Conservation (phyloP, 192 early-diverging fungal species). For the Entomortierella beljakovae region DNA sequence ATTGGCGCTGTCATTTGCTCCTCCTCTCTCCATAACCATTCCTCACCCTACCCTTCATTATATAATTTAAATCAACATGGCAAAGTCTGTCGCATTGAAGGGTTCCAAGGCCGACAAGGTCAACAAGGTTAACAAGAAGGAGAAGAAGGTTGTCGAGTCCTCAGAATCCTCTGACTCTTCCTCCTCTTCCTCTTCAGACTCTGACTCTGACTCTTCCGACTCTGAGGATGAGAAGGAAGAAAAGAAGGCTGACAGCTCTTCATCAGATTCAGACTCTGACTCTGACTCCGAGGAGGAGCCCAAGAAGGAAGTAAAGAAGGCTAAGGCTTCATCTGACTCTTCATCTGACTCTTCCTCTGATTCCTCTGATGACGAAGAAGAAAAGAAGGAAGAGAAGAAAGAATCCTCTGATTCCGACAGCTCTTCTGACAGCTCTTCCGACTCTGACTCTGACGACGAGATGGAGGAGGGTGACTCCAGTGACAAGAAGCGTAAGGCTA, state of each 20-base stretch:
- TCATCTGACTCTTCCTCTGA: conserved; percentile 39
- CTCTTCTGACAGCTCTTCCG: conserved; percentile 1
- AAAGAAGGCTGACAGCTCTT: conserved; percentile 39
- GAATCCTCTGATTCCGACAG: conserved; percentile 29
- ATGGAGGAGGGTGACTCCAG: conserved; percentile 54
- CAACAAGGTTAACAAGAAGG: conserved; percentile 46
- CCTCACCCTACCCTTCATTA: conserved; percentile 3
- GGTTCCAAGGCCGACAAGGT: conserved; percentile 58
- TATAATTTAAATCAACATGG: conserved; percentile 36
- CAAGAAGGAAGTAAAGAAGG: conserved; percentile 39
- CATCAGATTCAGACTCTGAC: conserved; percentile 42
- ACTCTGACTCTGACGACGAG: conserved; percentile 46
- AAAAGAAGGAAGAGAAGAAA: conserved; percentile 33
- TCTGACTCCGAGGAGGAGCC: conserved; percentile 44
- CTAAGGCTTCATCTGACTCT: conserved; percentile 16
- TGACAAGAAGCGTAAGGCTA: conserved; percentile 63
- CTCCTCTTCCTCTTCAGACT: conserved; percentile 31
- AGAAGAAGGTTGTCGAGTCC: conserved; percentile 46
- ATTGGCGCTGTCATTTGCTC: too few relatives aligned
- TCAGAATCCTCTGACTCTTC: conserved; percentile 40
- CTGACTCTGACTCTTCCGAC: conserved; percentile 55
- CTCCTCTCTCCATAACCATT: conserved; percentile 19
- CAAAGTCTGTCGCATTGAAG: conserved; percentile 52
- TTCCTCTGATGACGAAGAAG: conserved; percentile 24
- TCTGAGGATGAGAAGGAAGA: conserved; percentile 37